Evolutionary conservation across 176 grass and related monocot species (phyloP).

Genomic region (Triticum timopheevii): DNA sequence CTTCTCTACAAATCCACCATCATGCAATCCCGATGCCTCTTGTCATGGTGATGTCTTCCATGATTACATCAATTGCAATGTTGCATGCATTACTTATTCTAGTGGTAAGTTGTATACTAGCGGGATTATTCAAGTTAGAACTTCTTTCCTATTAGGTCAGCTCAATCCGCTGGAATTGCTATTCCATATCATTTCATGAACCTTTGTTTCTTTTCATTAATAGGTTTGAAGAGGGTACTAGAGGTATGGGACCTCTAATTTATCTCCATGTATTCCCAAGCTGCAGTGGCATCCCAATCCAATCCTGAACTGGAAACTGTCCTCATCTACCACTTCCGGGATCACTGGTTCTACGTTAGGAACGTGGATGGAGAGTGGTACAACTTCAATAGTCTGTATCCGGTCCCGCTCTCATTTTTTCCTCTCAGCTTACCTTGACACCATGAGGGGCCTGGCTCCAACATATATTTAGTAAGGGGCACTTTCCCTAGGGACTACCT

Average conservation of each 20-base stretch:
- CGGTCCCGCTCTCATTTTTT: constrained; percentile 37
- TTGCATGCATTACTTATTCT: too few relatives aligned
- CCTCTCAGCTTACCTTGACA: constrained; percentile 55
- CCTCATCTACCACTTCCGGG: constrained; percentile 48
- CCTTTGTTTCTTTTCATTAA: too few relatives aligned
- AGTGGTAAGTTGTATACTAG: too few relatives aligned
- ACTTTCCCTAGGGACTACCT: constrained; percentile 51
- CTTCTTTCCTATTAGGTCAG: too few relatives aligned
- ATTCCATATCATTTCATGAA: too few relatives aligned
- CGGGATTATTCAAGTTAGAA: too few relatives aligned
- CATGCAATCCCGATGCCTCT: too few relatives aligned
- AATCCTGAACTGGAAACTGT: constrained; percentile 48
- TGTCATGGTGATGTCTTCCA: too few relatives aligned
- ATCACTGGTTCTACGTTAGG: constrained; percentile 58
- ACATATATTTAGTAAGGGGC: constrained; percentile 46
- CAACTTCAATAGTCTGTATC: constrained; percentile 9
- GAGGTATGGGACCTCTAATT: constrained; percentile 50
- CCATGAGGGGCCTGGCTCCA: constrained; percentile 40
- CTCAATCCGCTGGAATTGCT: too few relatives aligned
- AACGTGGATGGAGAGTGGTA: constrained; percentile 46
- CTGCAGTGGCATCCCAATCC: constrained; percentile 33
- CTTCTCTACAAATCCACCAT: too few relatives aligned
- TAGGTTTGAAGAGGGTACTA: too few relatives aligned
- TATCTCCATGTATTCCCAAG: constrained; percentile 46
- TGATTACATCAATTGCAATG: too few relatives aligned